phyloP scores from a whole-genome alignment of 169 alveolate genomes.

The Eimeria zaria region DNA sequence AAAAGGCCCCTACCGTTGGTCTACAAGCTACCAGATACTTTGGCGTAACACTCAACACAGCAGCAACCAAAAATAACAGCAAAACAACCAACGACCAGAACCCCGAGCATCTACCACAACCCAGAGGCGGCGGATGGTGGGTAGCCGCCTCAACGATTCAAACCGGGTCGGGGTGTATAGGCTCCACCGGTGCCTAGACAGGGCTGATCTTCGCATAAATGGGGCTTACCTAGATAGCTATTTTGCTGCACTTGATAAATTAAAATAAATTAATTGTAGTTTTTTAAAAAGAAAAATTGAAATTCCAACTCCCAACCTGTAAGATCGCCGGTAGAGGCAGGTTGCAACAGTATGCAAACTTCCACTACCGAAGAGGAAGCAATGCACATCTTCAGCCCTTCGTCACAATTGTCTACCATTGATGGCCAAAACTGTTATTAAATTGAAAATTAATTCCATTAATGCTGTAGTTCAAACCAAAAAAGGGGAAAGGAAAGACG shows the following conservation, averaged over 20 bases:
- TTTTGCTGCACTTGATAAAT: neutral
- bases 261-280: neutral
- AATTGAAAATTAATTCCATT: too few species aligned
- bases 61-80: neutral
- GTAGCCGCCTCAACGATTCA: slow-evolving; percentile 12
- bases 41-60: neutral
- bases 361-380: neutral
- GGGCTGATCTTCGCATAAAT: slow-evolving; percentile 17
- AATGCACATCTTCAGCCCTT: neutral
- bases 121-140: slow-evolving; percentile 5
- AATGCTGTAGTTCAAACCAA: neutral
- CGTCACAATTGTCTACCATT: neutral
- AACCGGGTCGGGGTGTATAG: slow-evolving; percentile 1
- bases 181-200: neutral
- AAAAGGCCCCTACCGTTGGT: neutral
- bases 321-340: neutral
- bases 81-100: neutral
- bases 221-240: neutral
- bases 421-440: neutral
- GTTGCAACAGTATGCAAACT: neutral
- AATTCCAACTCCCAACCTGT: neutral
- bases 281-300: neutral
- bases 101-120: neutral
- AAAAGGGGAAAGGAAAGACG: neutral
- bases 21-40: neutral